Conservation (phyloP, 2,329 filamentous ascomycete genomes). For the Xylaria sp. region DNA sequence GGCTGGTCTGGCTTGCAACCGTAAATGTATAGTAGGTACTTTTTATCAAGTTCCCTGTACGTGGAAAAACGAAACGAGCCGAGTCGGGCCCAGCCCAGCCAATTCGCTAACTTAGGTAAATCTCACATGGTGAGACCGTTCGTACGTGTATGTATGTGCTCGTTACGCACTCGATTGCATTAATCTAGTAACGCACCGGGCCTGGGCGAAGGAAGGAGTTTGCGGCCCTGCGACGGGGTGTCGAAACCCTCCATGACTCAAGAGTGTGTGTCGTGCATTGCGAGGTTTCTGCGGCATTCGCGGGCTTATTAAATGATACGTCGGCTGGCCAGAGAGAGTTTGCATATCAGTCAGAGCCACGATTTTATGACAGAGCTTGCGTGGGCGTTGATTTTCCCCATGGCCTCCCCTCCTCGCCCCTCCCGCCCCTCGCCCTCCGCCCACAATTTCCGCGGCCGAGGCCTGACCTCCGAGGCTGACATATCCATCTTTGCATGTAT, state of each 20-base stretch:
- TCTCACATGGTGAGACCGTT: not conserved
- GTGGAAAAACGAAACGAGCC: not conserved
- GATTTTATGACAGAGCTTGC: too few relatives aligned
- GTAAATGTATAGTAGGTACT: not conserved
- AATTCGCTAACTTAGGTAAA: not conserved
- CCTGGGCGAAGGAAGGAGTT: conserved; percentile 1
- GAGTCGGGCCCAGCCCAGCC: not conserved
- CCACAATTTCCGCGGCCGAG: not conserved
- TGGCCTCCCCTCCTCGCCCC: too few relatives aligned
- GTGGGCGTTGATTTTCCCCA: not conserved
- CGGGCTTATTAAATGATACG: not conserved
- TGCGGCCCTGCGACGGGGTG: not conserved
- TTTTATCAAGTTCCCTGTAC: not conserved
- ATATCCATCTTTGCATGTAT: not conserved
- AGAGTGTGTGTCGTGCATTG: not conserved
- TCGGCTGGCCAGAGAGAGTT: not conserved
- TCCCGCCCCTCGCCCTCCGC: too few relatives aligned
- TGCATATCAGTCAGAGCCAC: not conserved
- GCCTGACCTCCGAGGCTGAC: not conserved
- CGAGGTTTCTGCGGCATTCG: too few relatives aligned
- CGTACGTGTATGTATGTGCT: not conserved
- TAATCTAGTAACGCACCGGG: not conserved
- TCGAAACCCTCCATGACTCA: not conserved
- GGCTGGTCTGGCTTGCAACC: not conserved
- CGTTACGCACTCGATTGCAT: not conserved